A percentile compares a stretch with the other conserved stretches of the same genome.
Conservation (phyloP, 208 protist species). For the Leishmania mexicana region DNA sequence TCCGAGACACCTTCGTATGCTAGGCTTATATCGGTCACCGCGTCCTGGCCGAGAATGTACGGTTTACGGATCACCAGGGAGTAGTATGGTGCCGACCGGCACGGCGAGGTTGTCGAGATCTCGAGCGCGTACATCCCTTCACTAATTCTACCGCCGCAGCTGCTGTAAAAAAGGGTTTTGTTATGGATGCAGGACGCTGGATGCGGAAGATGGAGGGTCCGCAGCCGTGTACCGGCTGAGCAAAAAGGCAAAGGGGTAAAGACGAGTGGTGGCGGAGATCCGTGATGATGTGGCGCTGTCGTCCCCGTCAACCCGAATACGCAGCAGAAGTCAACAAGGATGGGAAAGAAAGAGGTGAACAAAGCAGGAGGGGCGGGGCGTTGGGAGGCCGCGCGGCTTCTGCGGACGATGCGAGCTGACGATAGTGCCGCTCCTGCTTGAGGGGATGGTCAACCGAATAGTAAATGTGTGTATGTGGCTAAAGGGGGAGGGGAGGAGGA, state of each 20-base stretch:
- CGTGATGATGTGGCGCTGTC: not conserved
- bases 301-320: not conserved
- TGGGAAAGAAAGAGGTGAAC: not conserved
- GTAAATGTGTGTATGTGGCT: not conserved
- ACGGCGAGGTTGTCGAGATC: constrained; percentile 45
- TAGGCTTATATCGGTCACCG: constrained; percentile 43
- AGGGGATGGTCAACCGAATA: not conserved
- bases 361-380: not conserved
- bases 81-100: constrained; percentile 74
- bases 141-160: not conserved
- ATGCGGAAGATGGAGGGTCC: not conserved
- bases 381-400: not conserved
- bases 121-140: constrained; percentile 70
- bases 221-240: not conserved
- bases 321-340: not conserved
- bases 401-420: not conserved
- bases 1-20: constrained; percentile 38
- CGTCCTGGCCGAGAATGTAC: constrained; percentile 64
- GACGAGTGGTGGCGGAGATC: not conserved
- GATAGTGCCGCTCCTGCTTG: not conserved
- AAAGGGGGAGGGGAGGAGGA: not conserved
- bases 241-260: not conserved
- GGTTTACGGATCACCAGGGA: constrained; percentile 73
- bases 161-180: not conserved
- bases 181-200: no score